Evolutionary conservation across 768 basidiomycete genomes (phyloP), one percentile per base, ranked within the genome.

Genomic region (Lentinula sp.): DNA sequence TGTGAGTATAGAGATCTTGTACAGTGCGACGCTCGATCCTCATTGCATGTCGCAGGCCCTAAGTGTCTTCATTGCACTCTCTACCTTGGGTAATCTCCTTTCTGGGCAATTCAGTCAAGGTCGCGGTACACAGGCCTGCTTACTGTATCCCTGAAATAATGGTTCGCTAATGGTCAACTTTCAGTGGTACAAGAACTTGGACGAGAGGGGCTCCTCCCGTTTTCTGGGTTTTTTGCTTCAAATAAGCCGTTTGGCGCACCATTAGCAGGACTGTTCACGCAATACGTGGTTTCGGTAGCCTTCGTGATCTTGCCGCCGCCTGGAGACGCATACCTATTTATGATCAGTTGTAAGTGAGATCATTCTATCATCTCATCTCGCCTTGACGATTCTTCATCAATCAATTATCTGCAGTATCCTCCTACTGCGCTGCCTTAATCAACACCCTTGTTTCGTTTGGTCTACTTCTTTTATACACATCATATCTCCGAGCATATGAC

Each of bases 291-390:
- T 15, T 88, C 86, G 0, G 78, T 81, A 20, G 64, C 79, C 10
- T 74, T 88, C 60, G 74, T 87, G 51, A 65, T 84, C 6, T 76
- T 77, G 1, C 77, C 85, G 0, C 90, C 90, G 0, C 80, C 87
- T 0, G 89, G 91, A 2, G 90, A 91, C 64, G 87, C 87, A 0
- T 92, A 89, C 66, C 76, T 84, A 35, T 90, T 92, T 71, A 77
- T 85, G 65, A 77, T 88, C 60, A 87, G 83, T 66, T 68, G 88
- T 87, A 56, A 63, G 86, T 70, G 20, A 2, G 36, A 8, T 23
- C 12, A 6, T 23, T 48, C 7, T 8, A 43, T 28, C 20, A 28
- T 48, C 35, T 35, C 36, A 6, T n/a, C 6, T 18, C 1, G 41
- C 20, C 33, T 36, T 15, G 13, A 56, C 62, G 18, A 61, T 32